A percentile compares a stretch with the other conserved stretches of the same genome.
phyloP scores from a whole-genome alignment of 2,329 filamentous ascomycete species.

The Trichophyton mentagrophytes region DNA sequence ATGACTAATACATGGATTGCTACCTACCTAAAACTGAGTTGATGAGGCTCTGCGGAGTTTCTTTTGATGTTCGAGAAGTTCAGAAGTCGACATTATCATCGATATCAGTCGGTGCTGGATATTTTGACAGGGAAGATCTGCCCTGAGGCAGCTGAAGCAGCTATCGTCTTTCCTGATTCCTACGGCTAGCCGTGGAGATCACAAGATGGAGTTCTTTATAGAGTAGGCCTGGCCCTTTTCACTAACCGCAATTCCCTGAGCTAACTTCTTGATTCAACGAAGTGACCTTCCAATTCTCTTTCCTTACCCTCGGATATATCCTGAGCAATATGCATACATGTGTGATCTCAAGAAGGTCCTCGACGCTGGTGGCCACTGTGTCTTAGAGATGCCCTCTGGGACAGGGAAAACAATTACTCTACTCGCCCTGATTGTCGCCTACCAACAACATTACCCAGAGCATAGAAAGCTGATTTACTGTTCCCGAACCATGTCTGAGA shows the following conservation, averaged over 20 bases:
- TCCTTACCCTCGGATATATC: constrained; percentile 62
- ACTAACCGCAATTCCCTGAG: not conserved
- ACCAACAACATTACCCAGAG: constrained; percentile 86
- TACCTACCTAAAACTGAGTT: too few species aligned
- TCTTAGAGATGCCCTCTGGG: constrained; percentile 96
- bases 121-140: not conserved
- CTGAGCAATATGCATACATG: constrained; percentile 69
- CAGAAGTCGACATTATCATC: not conserved
- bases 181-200: not conserved
- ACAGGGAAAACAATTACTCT: constrained; percentile 96
- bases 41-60: not conserved
- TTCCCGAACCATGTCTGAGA: constrained; percentile 99
- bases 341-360: constrained; percentile 78
- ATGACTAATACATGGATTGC: not conserved
- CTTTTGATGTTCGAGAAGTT: not conserved
- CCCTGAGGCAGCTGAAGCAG: not conserved
- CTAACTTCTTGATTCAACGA: constrained; percentile 12
- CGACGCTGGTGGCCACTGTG: constrained; percentile 87
- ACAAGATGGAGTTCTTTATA: constrained; percentile 66
- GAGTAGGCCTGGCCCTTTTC: constrained; percentile 38
- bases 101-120: not conserved
- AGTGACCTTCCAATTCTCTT: constrained; percentile 59
- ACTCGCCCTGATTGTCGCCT: constrained; percentile 87
- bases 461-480: constrained; percentile 96
- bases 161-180: not conserved